Base-by-base conservation (phyloP, 495 filamentous ascomycete genomes). In the Chaetomium tenue region DNA sequence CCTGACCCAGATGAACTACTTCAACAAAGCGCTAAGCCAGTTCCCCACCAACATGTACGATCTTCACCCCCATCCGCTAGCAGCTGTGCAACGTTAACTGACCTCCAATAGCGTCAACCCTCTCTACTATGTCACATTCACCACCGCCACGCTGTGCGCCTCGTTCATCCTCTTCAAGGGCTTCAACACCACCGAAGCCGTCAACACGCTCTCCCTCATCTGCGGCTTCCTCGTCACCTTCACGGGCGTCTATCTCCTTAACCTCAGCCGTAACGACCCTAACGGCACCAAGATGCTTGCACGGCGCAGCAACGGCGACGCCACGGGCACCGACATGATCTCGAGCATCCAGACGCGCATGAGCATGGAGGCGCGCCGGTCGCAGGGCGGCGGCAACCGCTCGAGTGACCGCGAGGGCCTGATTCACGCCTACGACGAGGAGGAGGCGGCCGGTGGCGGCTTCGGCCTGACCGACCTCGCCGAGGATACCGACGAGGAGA, bases 121-220 rank as follows among this genome's bases (percentile, higher is more conserved):
- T 1, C 86, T 98, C 40, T 98, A 98, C 82, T 98, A 98, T 76
- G 94, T 98, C 57, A 97, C 93, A n/a, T 98, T 98, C 77, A 98
- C 94, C 6, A 98, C 94, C 7, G 91, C 89, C 39, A 98, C 94
- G 18, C 85, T 98, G 56, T 88, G 89, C 75, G 94, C 94, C 47
- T 97, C 92, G 20, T 98, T 98, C 80, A 96, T 98, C 73, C 90
- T 98, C 44, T 98, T 97, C 82, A 86, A 86, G 64, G 94, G 94
- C 54, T 98, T 98, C 84, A 98, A 98, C 73, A 98, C 94, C 42
- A 91, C 91, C 33, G 91, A 96, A 73, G 84, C 89, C 3, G 90
- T 97, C 66, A 96, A 94, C 77, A 98, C 92, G 15, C 87, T 98
- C 68, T 74, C 95, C 33, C 81, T 98, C 26, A 83, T 98, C 54